Percentiles rank a stretch among this genome's conserved stretches.
phyloP scores from a whole-genome alignment of 441 rosid species.

The Adansonia gregorii region DNA sequence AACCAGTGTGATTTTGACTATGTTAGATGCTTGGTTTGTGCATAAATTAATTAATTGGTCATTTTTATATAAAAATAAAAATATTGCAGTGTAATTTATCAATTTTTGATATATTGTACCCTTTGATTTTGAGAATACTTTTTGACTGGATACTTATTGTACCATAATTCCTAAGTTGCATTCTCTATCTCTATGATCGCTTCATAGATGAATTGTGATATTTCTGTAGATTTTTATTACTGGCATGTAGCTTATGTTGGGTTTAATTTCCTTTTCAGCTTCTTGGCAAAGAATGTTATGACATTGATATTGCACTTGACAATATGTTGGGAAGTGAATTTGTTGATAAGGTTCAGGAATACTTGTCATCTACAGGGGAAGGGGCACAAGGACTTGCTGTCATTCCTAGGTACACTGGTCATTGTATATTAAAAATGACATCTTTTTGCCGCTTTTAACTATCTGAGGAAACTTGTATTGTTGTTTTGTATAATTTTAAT shows the following conservation, averaged over 20 bases:
- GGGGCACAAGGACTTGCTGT: constrained; percentile 67
- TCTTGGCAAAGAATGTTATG: constrained; percentile 81
- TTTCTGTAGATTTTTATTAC: not conserved
- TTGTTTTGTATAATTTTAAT: not conserved
- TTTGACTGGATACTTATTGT: not conserved
- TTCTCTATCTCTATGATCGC: not conserved
- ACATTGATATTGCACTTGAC: constrained; percentile 89
- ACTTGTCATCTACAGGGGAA: constrained; percentile 66
- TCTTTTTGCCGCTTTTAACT: not conserved
- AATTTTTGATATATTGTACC: not conserved
- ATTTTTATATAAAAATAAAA: not conserved
- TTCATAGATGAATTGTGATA: not conserved
- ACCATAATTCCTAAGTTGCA: not conserved
- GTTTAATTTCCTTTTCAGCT: constrained; percentile 52
- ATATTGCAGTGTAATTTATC: not conserved
- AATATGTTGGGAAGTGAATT: constrained; percentile 84
- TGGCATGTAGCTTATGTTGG: constrained; percentile 1
- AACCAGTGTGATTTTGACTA: not conserved
- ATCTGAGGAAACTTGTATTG: not conserved
- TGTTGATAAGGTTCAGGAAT: constrained; percentile 71
- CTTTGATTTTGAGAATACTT: not conserved
- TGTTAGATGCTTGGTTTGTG: not conserved
- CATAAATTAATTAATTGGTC: not conserved
- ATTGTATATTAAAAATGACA: not conserved
- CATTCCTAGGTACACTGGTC: constrained; percentile 62